Evolutionary conservation across 179 eudicot species (phyloP), one percentile per base, ranked within the genome.

Genomic region (Vitellaria paradoxa): DNA sequence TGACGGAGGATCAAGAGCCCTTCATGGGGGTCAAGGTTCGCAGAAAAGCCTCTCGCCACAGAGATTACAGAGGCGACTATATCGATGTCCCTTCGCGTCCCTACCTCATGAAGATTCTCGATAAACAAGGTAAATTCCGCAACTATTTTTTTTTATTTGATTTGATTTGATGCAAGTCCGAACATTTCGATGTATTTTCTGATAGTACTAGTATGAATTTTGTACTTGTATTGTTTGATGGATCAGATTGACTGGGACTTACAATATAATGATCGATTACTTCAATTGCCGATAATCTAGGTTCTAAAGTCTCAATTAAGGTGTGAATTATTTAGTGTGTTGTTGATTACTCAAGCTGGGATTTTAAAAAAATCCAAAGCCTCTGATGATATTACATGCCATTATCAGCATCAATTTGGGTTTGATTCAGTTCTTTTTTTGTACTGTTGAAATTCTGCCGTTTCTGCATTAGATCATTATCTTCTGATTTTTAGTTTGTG

Each of bases 1-100:
- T 81, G 26, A 52, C 64, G 63, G 88, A 79, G 13, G 90, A 86
- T 84, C 87, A 81, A 24, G 91, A 88, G 80, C 91, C 92, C 3
- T 91, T 92, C 75, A 87, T 89, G 89, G 97, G 97, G 1, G 81
- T 84, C 70, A 92, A 91, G 81, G 84, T 86, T 52, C 84, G 95
- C 13, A 52, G 97, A 37, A 82, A 88, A 75, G 91, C 92, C 47
- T 92, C 93, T 9, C 76, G 90, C 59, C 82, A 63, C 47, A 81
- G 89, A 26, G 91, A 86, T 73, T 88, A 84, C 56, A 71, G 52
- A 23, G 98, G 96, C 5, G 97, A 94, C 73, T 91, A 93, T 56
- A 78, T 94, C 67, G 86, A 90, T 65, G 87, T 93, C 14, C 88
- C 88, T 17, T 93, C 94, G 17, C 83, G 87, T 7, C 90, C 97